phyloP scores from a whole-genome alignment of 495 filamentous ascomycete species.

The Trichoderma orchidacearum region DNA sequence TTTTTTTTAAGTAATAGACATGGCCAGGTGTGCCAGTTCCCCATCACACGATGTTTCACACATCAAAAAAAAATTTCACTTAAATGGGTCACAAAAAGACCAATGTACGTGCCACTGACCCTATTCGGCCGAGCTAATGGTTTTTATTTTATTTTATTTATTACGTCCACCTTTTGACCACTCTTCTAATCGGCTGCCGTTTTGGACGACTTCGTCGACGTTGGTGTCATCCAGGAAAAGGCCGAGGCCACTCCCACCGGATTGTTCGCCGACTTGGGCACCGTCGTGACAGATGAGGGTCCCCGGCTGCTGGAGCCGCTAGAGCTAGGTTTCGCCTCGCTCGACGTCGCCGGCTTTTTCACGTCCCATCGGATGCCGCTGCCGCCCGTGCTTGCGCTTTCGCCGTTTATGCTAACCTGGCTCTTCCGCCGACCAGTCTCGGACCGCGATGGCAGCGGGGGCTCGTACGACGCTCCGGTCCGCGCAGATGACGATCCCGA shows the following conservation, averaged over 20 bases:
- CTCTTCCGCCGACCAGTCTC: conserved; percentile 24
- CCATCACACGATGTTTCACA: too few relatives aligned
- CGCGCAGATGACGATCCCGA: conserved; percentile 29
- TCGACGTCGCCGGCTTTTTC: conserved; percentile 16
- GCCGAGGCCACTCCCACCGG: conserved; percentile 87
- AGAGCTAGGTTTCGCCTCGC: conserved; percentile 9
- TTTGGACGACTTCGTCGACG: conserved; percentile 17
- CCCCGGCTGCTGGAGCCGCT: conserved; percentile 11
- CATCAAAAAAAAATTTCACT: too few relatives aligned
- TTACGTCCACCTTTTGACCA: too few relatives aligned
- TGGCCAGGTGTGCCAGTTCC: too few relatives aligned
- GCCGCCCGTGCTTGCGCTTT: conserved; percentile 15
- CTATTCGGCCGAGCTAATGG: too few relatives aligned
- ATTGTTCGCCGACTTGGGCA: conserved; percentile 33
- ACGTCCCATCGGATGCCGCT: conserved; percentile 22
- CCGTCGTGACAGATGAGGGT: conserved; percentile 12
- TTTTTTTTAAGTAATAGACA: too few relatives aligned
- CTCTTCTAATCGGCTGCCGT: conserved; percentile 23
- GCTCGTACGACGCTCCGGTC: conserved; percentile 33
- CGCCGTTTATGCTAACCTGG: conserved; percentile 15
- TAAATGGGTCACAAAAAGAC: too few relatives aligned
- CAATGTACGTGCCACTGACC: too few relatives aligned
- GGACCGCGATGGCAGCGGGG: conserved; percentile 16
- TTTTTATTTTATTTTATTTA: too few relatives aligned
- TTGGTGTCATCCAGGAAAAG: conserved; percentile 70